These are phyloP conservation scores for Themeda triandra DNA, from an alignment of 176 grass and related monocot genomes.

Conservation along the genomic window DNA sequence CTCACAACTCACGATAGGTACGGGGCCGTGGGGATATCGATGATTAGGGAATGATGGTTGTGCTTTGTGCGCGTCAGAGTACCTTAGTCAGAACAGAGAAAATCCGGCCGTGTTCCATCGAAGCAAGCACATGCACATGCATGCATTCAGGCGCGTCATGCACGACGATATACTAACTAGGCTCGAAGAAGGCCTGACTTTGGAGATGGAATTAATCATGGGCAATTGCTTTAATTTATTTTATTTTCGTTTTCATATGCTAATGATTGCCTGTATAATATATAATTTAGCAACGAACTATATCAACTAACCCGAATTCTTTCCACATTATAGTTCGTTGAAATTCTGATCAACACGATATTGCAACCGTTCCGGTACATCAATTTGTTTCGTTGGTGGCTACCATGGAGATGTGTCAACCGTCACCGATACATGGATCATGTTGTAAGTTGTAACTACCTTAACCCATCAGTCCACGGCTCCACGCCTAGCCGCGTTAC, in stretches of 20 bases:
- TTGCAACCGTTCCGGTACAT: not conserved
- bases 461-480: no score
- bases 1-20: no score
- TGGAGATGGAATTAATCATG: not conserved
- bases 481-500: no score
- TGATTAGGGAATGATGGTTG: not conserved
- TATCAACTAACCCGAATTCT: not conserved
- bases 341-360: not conserved
- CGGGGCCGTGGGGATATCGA: no score
- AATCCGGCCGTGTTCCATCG: not conserved
- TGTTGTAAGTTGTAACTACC: not conserved
- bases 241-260: no score
- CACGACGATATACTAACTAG: not conserved
- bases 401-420: not conserved
- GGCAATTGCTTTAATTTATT: not conserved
- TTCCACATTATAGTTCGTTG: not conserved
- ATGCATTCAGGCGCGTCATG: no score
- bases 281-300: no score
- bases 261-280: no score
- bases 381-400: no score
- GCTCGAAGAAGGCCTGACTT: not conserved
- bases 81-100: not conserved
- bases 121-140: not conserved
- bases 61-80: not conserved
- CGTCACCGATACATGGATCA: not conserved